Evolutionary conservation across 202 grass and related monocot genomes (phyloP), one percentile per base, ranked within the genome.

Genomic region (Cymbopogon flexuosus): DNA sequence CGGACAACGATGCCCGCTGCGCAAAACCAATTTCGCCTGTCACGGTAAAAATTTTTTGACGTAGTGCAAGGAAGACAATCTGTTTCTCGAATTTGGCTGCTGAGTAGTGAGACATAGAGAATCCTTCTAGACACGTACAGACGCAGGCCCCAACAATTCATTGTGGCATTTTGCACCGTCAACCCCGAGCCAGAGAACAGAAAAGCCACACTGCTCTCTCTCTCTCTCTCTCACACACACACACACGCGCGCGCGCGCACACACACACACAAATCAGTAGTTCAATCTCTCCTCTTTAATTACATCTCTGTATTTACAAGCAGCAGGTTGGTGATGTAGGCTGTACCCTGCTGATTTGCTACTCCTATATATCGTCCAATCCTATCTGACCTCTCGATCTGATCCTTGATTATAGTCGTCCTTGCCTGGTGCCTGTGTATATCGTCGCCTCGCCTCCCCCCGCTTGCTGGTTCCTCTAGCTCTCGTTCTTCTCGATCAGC

Each of bases 121-220:
- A 81, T 84, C 62, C 35, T 59, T 85, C 35, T 62, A 52, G 72
- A 58, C 63, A 35, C 14, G 45, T 47, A 47, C 14, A 15, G 36
- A 56, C n/a, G n/a, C n/a, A 80, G 70, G 34, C 81, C 68, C 18
- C 42, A 63, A 63, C 76, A 39, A 73, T 79, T 79, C 68, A 73
- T 22, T 85, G 45, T 73, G 76, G 57, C 82, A 66, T 85, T 88
- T 80, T 84, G 77, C 75, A 88, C 70, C 43, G 21, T 68, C 35
- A 49, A 40, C 54, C 77, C 59, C 23, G 64, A 77, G 77, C 65
- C 71, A 65, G 71, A 65, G 82, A 81, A 54, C 82, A 81, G 30
- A 81, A 84, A 84, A 77, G 10, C 10, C 63, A 33, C 41, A 27
- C 0, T 15, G 8, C 37, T 19, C 23, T 60, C 78, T 34, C 35